Base-by-base conservation (phyloP, 768 basidiomycete species). In the Termitomyces sp. region DNA sequence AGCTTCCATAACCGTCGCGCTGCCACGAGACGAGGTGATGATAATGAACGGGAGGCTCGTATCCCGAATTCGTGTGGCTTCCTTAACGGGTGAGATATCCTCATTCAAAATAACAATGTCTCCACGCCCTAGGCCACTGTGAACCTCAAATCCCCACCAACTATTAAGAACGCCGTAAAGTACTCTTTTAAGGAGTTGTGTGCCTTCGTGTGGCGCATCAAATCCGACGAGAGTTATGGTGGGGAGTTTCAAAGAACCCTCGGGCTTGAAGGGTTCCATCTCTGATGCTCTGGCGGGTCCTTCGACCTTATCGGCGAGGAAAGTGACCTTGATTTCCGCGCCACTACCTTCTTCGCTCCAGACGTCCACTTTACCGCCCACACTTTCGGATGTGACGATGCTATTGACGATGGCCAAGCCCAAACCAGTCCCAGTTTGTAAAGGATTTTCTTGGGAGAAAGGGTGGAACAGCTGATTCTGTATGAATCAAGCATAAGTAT, bases 391-490 rank as follows among this genome's bases (percentile, higher is more conserved):
- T 16, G 85, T 86, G 40, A 96, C 84, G 64, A 97, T 97, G 66
- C 90, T 93, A 77, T 91, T 94, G 70, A 97, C 96, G 65, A 98
- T 97, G 36, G 96, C 95, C 24, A 97, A 85, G 11, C 96, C 96
- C 8, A 98, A 83, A 6, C 95, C 96, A 1, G 95, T 97, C 1
- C 95, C 95, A 1, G 93, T 88, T 68, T 96, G 94, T 6, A 96
- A 73, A 0, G 95, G 94, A 66, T 96, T 96, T 74, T 97, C 96
- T 77, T 98, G 96, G 0, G 94, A 94, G 76, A 98, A 98, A 0
- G 96, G 96, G 67, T 96, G 96, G 78, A 97, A 98, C 6, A 98
- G 79, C 75, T 96, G 92, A 67, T 97, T 94, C 90, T 91, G 65
- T 60, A 32, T 46, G 1, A 20, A 11, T 52, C 45, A 55, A 49